Conservation (phyloP, 2,329 filamentous ascomycete species). For the Westerdykella aurantiaca region DNA sequence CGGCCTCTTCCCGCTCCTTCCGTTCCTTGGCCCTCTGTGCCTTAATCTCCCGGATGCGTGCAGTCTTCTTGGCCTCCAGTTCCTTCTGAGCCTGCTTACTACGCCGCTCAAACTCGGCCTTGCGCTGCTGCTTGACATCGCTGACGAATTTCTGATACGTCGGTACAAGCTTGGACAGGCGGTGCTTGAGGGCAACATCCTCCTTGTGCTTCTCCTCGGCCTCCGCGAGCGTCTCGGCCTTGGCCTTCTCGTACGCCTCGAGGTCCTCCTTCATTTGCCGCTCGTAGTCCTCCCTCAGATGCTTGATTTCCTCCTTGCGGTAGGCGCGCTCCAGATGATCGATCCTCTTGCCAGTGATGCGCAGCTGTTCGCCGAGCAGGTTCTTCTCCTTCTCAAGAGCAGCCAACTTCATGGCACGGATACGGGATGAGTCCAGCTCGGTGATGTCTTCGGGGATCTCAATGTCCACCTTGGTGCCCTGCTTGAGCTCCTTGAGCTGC, state of each 20-base stretch:
- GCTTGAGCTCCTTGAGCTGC: slow-evolving; percentile 92
- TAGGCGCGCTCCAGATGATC: slow-evolving; percentile 96
- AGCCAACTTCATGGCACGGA: slow-evolving; percentile 89
- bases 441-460: slow-evolving; percentile 77
- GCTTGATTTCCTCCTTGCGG: slow-evolving; percentile 91
- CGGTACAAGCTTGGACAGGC: slow-evolving; percentile 78
- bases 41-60: slow-evolving; percentile 80
- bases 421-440: slow-evolving; percentile 52
- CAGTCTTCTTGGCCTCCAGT: slow-evolving; percentile 82
- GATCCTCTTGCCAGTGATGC: slow-evolving; percentile 88
- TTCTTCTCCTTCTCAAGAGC: slow-evolving; percentile 98
- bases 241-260: slow-evolving; percentile 73
- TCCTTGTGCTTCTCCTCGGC: slow-evolving; percentile 85
- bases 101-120: slow-evolving; percentile 92
- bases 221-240: slow-evolving; percentile 70
- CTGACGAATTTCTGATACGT: slow-evolving; percentile 78
- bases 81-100: slow-evolving; percentile 88
- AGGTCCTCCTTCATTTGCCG: slow-evolving; percentile 72
- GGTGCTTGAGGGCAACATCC: slow-evolving; percentile 88
- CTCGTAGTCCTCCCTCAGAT: slow-evolving; percentile 79
- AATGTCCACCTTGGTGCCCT: slow-evolving; percentile 80
- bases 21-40: slow-evolving; percentile 79
- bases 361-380: slow-evolving; percentile 83
- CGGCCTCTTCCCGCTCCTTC: slow-evolving; percentile 76
- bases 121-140: slow-evolving; percentile 76